phyloP scores from a whole-genome alignment of 2,329 filamentous ascomycete species.

The Aspergillus fischeri region DNA sequence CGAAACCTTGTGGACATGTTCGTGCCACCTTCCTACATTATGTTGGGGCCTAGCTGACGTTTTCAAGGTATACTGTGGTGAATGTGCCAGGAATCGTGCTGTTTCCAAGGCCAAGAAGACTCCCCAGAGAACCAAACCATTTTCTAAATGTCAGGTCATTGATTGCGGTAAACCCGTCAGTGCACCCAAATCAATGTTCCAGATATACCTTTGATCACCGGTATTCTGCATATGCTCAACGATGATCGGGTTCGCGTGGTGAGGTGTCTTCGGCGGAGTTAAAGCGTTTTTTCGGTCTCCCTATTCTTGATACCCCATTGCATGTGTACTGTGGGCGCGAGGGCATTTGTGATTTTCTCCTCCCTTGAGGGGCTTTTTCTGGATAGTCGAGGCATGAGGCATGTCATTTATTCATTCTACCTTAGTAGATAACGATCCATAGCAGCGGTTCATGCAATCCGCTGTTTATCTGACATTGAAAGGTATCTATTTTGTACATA shows the following conservation, averaged over 20 bases:
- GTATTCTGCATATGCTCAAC: constrained; percentile 14
- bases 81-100: constrained; percentile 41
- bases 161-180: constrained; percentile 40
- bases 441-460: not conserved
- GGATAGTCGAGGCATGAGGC: not conserved
- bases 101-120: constrained; percentile 32
- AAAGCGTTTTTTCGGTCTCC: constrained; percentile 14
- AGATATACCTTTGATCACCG: constrained; percentile 42
- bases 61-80: constrained; percentile 46
- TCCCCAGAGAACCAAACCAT: constrained; percentile 33
- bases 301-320: constrained; percentile 5
- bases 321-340: constrained; percentile 6
- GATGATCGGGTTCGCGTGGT: constrained; percentile 10
- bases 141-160: constrained; percentile 42
- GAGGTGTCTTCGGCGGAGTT: constrained; percentile 3
- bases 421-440: not conserved
- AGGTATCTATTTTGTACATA: constrained; percentile 18
- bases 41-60: constrained; percentile 4
- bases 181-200: constrained; percentile 40
- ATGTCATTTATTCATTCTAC: not conserved
- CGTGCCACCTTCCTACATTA: constrained; percentile 26
- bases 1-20: constrained; percentile 91
- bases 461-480: not conserved
- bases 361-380: not conserved
- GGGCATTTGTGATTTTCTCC: not conserved